Percentiles rank a stretch among this genome's conserved stretches.
Conservation (phyloP, 805 yeast genomes). For the Candida chilensis region DNA sequence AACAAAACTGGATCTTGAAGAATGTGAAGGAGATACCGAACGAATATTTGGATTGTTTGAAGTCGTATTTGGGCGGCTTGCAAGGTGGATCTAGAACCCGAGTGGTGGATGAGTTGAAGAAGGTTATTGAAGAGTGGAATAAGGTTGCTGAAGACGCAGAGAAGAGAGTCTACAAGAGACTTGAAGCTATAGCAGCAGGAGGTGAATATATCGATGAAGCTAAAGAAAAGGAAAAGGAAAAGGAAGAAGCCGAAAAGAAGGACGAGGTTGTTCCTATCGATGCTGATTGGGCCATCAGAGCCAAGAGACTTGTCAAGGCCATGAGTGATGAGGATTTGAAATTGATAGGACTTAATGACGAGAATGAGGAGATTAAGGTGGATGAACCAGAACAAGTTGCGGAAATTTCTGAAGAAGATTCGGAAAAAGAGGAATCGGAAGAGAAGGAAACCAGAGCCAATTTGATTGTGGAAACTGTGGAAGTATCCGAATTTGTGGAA, state of each 20-base stretch:
- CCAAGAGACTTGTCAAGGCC: slow-evolving; percentile 20
- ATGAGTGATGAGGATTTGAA: slow-evolving; percentile 23
- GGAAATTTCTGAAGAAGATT: slow-evolving; percentile 4
- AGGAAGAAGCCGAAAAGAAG: slow-evolving; percentile 4
- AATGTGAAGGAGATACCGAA: slow-evolving; percentile 45
- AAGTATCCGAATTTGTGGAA: slow-evolving; percentile 23
- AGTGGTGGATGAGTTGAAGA: slow-evolving; percentile 37
- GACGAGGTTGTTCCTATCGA: slow-evolving; percentile 14
- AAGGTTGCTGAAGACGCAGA: slow-evolving; percentile 30
- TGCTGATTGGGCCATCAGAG: slow-evolving; percentile 29
- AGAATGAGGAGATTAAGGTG: slow-evolving; percentile 4
- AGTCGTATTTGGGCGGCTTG: slow-evolving; percentile 45
- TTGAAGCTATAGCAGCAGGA: slow-evolving; percentile 8
- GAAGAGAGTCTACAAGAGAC: slow-evolving; percentile 23
- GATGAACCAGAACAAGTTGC: slow-evolving; percentile 4
- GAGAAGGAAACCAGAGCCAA: slow-evolving; percentile 8
- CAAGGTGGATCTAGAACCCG: slow-evolving; percentile 67
- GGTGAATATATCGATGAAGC: slow-evolving; percentile 12
- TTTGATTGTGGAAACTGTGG: slow-evolving; percentile 31
- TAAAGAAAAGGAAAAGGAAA: slow-evolving; percentile 7
- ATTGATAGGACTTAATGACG: slow-evolving; percentile 18
- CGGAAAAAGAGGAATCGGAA: slow-evolving; percentile 2
- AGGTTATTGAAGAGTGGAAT: slow-evolving; percentile 50
- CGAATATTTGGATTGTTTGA: slow-evolving; percentile 40
- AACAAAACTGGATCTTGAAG: slow-evolving; percentile 77